Evolutionary conservation across 768 basidiomycete species (phyloP).

Genomic region (Phaffia australis): DNA sequence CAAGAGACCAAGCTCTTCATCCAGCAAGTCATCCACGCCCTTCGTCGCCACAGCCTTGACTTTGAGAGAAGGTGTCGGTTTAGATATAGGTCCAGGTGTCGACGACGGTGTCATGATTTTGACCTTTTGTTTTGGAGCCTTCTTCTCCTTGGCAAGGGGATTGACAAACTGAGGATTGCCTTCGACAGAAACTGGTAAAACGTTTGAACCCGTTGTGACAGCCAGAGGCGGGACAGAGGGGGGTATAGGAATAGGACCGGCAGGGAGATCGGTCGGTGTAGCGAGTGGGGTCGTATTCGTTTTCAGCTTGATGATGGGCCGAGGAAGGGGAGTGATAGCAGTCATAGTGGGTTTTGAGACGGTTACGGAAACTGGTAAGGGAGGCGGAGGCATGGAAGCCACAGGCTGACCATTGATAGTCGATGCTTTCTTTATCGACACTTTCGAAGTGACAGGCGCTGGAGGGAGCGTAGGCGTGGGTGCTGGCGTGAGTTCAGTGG

Average conservation of each 20-base stretch:
- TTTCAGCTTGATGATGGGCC: conserved; percentile 52
- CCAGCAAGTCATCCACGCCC: no score
- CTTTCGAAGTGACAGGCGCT: no score
- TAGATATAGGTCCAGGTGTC: no score
- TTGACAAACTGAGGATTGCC: background rate
- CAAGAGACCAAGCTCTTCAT: no score
- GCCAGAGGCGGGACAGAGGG: background rate
- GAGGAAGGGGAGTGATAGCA: conserved; percentile 1
- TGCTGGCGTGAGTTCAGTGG: conserved; percentile 24
- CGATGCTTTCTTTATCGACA: no score
- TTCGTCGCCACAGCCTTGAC: no score
- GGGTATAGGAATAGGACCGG: background rate
- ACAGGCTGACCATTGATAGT: no score
- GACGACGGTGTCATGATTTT: no score
- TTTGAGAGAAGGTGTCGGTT: no score
- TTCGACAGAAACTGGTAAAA: background rate
- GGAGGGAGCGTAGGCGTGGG: conserved; percentile 29
- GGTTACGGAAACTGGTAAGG: no score
- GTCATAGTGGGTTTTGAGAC: background rate
- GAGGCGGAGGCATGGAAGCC: background rate
- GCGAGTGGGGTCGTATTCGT: conserved; percentile 21
- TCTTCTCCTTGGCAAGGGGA: no score
- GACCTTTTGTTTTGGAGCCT: no score
- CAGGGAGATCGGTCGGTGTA: background rate
- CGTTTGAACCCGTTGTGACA: background rate